Conservation (phyloP, 176 grass and related monocot genomes). For the Saccharum officinarum region DNA sequence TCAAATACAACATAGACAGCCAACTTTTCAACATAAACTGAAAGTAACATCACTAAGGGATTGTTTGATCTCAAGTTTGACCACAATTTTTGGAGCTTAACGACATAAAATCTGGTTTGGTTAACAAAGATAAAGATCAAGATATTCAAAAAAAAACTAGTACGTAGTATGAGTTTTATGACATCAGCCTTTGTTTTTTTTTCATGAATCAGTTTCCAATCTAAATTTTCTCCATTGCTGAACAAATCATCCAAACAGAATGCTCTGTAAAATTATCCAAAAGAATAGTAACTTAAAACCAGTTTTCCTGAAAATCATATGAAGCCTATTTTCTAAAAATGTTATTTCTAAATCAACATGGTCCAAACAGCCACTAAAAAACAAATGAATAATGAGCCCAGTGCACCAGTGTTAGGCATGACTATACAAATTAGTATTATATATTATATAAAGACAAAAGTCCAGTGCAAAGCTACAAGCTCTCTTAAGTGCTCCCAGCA, state of each 20-base stretch:
- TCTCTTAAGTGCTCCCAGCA: background rate
- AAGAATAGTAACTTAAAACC: background rate
- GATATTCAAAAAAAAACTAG: background rate
- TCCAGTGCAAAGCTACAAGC: constrained; percentile 17
- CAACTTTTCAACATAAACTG: background rate
- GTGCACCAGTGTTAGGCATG: background rate
- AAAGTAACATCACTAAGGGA: background rate
- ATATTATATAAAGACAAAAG: background rate
- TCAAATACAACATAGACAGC: constrained; percentile 15
- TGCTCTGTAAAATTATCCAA: background rate
- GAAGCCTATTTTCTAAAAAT: background rate
- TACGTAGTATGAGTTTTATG: background rate
- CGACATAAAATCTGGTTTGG: background rate
- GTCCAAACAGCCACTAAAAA: background rate
- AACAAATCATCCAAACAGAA: background rate
- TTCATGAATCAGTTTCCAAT: background rate
- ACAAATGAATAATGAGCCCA: background rate
- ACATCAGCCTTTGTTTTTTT: background rate
- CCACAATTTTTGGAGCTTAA: background rate
- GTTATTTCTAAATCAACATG: background rate
- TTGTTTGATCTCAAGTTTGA: background rate
- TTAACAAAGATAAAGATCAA: background rate
- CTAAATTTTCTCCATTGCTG: background rate
- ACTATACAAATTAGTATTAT: background rate
- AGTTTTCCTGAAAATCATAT: background rate